Base-by-base conservation (phyloP, 2,329 filamentous ascomycete species). In the Amphichorda felina region DNA sequence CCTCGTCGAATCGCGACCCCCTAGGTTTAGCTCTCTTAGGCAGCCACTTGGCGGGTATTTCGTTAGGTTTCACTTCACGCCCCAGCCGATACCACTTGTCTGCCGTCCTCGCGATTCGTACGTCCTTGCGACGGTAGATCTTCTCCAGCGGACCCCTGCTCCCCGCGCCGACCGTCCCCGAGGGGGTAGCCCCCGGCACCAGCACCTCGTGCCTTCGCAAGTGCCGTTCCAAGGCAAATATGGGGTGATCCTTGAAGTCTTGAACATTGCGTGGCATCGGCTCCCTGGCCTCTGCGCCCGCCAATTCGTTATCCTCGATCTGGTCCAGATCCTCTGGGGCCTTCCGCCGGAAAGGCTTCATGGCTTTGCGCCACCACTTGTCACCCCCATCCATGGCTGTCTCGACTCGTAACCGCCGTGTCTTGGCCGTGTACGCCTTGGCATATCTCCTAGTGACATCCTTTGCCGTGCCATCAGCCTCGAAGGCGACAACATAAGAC, bases 11-110 rank as follows among this genome's bases (percentile, higher is more conserved):
- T n/a, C 40, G 40, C 1, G 39, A 41, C 1, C 40, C 40, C 40
- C 46, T 54, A 5, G 47, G 43, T 18, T 54, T 55, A 30, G 64
- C 55, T 45, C 61, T 55, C 47, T 71, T 68, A 0, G 68, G 63
- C 2, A 85, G 60, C 51, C 80, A 79, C 52, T 94, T 96, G 11
- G 83, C 68, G 0, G 91, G 85, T 38, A 91, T 80, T 53, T 94
- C 84, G 11, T 81, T 76, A 0, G 74, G 60, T 44, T 76, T 84
- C 7, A 98, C 75, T 43, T 87, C 79, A 18, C 86, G 71, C 0
- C 91, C 91, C 40, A 89, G 60, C 4, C 88, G 77, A 55, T 91
- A 95, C 93, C 91, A 98, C 43, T 82, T 86, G 45, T 94, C 86
- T 3, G 76, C 78, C 41, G 78, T 93, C 41, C 79, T 74, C 2